These are phyloP conservation scores for Hordeum marinum DNA, from an alignment of 176 grass and related monocot genomes.

Conservation along the genomic window DNA sequence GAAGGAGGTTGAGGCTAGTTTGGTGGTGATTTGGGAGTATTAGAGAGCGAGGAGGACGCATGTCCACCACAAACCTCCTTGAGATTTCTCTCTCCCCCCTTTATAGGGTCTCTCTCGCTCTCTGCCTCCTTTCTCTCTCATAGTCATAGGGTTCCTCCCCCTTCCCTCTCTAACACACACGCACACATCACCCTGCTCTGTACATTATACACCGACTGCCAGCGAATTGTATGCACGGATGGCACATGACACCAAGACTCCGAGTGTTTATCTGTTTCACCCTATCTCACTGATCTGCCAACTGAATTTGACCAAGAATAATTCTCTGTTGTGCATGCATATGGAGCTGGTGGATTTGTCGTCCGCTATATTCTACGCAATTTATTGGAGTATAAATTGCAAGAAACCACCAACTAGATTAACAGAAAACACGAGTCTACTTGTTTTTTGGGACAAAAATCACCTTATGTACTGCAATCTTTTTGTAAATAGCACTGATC, in stretches of 20 bases:
- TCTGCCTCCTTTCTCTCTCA: slow-evolving; percentile 18
- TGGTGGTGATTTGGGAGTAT: slow-evolving; percentile 44
- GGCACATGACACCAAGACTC: slow-evolving; percentile 15
- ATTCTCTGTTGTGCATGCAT: slow-evolving; percentile 1
- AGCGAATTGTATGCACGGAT: neutral
- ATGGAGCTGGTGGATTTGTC: neutral
- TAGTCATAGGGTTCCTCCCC: slow-evolving; percentile 12
- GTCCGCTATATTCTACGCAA: neutral
- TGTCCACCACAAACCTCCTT: slow-evolving; percentile 71
- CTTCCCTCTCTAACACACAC: neutral
- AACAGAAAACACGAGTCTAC: too few relatives aligned
- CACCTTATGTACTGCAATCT: too few relatives aligned
- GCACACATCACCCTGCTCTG: neutral
- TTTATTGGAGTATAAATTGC: too few relatives aligned
- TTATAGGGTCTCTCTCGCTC: slow-evolving; percentile 26
- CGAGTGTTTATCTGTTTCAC: slow-evolving; percentile 17
- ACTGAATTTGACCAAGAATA: slow-evolving; percentile 21
- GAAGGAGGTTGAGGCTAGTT: slow-evolving; percentile 20
- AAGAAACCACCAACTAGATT: too few relatives aligned
- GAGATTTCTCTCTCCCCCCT: slow-evolving; percentile 54
- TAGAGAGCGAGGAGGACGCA: slow-evolving; percentile 40
- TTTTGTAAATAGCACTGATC: too few relatives aligned
- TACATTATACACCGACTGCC: slow-evolving; percentile 20
- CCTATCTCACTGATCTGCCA: slow-evolving; percentile 12
- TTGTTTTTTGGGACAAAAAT: too few relatives aligned